Evolutionary conservation across 805 yeast species (phyloP), one percentile per base, ranked within the genome.

Genomic region (Yarrowia sp.): DNA sequence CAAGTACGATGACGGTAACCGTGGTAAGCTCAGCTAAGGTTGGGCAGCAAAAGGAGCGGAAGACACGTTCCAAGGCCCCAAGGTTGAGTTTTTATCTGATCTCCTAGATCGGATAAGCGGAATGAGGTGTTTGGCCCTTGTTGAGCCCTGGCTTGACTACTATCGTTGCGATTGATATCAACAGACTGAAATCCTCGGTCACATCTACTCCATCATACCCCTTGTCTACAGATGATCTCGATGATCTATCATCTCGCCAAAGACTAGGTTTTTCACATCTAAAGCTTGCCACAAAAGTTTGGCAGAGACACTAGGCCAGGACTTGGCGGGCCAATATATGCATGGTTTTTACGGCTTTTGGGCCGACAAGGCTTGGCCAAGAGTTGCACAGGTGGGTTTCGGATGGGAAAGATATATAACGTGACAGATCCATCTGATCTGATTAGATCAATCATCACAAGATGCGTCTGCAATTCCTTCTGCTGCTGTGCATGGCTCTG

Each of bases 261-360:
- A 15, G n/a, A 22, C 32, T 19, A 15, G 14, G 52, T 48, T 48
- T 26, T 48, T 48, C 52, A 48, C 52, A 7, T 14, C 36, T 19
- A 19, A 8, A 26, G 11, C 36, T 3, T 26, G 16, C 35, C 11
- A 12, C 16, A 35, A 46, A 46, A 8, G 35, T 22, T 46, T 8
- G 32, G 7, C 48, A 16, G 32, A 46, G 32, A 19, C 48, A 45
- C 50, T 46, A 19, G 35, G n/a, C 50, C 32, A 46, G 50, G 48
- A 22, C 52, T 48, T 48, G 35, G 35, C 52, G 32, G 15, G 9
- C 43, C 59, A 53, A 53, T 53, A 53, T 53, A 53, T 53, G 59
- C 59, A 53, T 15, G 59, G 45, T 53, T 53, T 53, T 22, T 53
- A 52, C 56, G 36, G 59, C 36, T 53, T 53, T 53, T 12, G 14